phyloP scores from a whole-genome alignment of 108 stramenopile genomes.

The Stephanodiscus minutulus region DNA sequence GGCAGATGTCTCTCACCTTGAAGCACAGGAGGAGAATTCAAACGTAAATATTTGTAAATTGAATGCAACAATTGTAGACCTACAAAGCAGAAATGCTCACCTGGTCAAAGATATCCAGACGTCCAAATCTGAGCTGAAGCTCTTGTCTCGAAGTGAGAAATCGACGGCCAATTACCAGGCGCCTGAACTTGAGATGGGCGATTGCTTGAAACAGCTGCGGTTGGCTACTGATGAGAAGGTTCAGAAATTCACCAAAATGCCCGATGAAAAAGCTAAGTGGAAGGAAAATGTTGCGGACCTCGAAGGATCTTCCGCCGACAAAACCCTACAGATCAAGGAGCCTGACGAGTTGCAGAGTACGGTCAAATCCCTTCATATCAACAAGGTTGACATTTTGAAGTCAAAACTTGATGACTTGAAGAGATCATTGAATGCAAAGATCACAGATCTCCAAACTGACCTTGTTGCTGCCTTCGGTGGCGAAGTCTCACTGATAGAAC shows the following conservation, averaged over 20 bases:
- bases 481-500: slow-evolving; percentile 16
- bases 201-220: slow-evolving; percentile 14
- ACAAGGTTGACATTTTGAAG: too few species aligned
- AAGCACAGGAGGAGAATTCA: not conserved
- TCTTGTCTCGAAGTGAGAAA: slow-evolving; percentile 12
- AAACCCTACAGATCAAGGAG: slow-evolving; percentile 15
- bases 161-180: slow-evolving; percentile 22
- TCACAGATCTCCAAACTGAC: slow-evolving; percentile 45
- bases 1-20: slow-evolving; percentile 1
- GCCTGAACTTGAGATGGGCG: slow-evolving; percentile 4
- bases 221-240: slow-evolving; percentile 13
- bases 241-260: not conserved
- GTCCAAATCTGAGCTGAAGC: slow-evolving; percentile 12
- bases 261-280: slow-evolving; percentile 19
- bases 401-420: not conserved
- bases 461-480: slow-evolving; percentile 13
- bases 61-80: not conserved
- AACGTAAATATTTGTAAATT: not conserved
- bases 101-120: not conserved
- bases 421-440: slow-evolving; percentile 38
- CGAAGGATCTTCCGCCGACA: slow-evolving; percentile 2
- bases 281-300: not conserved
- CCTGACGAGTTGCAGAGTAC: too few species aligned
- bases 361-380: too few species aligned
- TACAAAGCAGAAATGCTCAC: not conserved